Base-by-base conservation (phyloP, 2,329 filamentous ascomycete species). In the Fusarium floridanum region DNA sequence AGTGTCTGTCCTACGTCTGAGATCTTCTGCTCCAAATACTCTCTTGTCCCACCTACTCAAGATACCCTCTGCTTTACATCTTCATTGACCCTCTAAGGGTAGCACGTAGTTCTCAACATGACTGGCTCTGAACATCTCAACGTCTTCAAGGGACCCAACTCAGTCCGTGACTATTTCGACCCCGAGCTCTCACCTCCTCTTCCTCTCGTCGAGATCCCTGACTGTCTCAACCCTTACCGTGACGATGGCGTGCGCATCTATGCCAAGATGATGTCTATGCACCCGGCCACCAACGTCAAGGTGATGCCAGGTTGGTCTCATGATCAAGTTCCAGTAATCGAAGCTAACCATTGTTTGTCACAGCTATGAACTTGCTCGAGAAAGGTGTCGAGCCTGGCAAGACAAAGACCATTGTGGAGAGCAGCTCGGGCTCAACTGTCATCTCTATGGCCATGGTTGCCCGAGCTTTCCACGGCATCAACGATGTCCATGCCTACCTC, bases 191-290 rank as follows among this genome's bases (percentile, higher is more conserved):
- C 86, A 27, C 90, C 90, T 5, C 88, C 88, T 9, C 76, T 91
- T 2, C 90, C 90, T 5, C 82, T 92, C 3, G 88, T 92, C 17
- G 90, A 92, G 80, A 82, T 92, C 11, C 90, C 90, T 4, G 83
- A 84, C 32, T 82, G 82, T 41, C 82, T 92, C 56, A 92, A 91
- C 69, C 89, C 89, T 0, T 90, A 86, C 72, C 83, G 86, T 59
- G 72, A 84, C 22, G 86, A 91, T 86, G 88, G 88, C 2, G 88
- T 92, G 4, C 86, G 88, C 24, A 90, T 92, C 70, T 91, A 91
- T 70, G 90, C 90, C 37, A 91, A 91, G 80, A 89, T 91, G 87
- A 88, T 91, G 86, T 89, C 88, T 3, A 87, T 87, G 83, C 88
- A 89, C 70, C 90, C 90, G 1, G 88, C 89, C 14, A 88, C 91